Percentiles rank a stretch among this genome's conserved stretches.
Evolutionary conservation across 768 basidiomycete genomes (phyloP).

Genomic region (Tulasnella sp.): DNA sequence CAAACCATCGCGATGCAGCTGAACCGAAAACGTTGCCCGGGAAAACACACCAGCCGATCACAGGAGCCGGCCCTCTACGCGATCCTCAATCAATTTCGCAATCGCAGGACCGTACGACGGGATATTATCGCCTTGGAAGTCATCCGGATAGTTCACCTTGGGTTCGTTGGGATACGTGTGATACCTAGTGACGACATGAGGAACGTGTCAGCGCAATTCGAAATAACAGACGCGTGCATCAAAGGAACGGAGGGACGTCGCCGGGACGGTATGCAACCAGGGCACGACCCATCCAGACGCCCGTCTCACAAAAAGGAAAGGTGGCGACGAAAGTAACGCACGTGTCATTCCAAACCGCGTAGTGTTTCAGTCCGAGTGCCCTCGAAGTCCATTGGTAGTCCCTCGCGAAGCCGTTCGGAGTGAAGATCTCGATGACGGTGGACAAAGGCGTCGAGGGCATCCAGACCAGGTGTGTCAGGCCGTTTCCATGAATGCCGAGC

Average conservation of each 20-base stretch:
- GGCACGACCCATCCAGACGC: too few relatives aligned
- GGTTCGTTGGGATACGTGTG: constrained; percentile 37
- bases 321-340: constrained; percentile 1
- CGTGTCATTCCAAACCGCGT: constrained; percentile 46
- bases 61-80: constrained; percentile 31
- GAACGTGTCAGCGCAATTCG: not conserved
- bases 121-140: constrained; percentile 70
- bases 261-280: not conserved
- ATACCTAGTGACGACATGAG: constrained; percentile 23
- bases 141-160: constrained; percentile 61
- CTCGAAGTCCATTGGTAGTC: constrained; percentile 77
- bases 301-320: not conserved
- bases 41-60: too few relatives aligned
- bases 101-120: constrained; percentile 57
- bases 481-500: constrained; percentile 68
- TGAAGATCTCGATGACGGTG: constrained; percentile 78
- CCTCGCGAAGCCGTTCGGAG: constrained; percentile 65
- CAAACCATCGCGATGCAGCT: too few relatives aligned
- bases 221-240: not conserved
- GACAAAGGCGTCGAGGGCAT: constrained; percentile 67
- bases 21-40: too few relatives aligned
- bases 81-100: constrained; percentile 59
- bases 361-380: constrained; percentile 61
- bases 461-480: constrained; percentile 72
- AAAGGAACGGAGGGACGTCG: not conserved